Conservation (phyloP, 345 rosid genomes). For the Eucalyptus caleyi region DNA sequence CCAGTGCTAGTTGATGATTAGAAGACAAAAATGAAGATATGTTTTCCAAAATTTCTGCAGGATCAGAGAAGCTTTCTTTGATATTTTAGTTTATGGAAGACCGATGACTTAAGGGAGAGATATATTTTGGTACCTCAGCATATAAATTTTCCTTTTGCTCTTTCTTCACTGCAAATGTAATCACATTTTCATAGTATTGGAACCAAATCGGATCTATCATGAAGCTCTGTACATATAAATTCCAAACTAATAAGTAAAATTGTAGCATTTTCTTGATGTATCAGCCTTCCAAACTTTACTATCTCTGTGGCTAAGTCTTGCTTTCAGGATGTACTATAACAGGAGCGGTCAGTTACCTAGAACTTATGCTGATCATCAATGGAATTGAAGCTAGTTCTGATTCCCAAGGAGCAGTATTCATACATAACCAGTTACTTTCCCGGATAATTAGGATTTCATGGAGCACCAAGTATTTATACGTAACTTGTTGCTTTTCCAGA, state of each 20-base stretch:
- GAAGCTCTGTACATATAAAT: background rate
- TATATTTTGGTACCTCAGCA: background rate
- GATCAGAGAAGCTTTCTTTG: background rate
- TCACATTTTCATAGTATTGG: background rate
- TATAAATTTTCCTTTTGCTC: too few species aligned
- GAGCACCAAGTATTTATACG: background rate
- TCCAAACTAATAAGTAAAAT: background rate
- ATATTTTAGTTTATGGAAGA: background rate
- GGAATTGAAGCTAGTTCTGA: too few species aligned
- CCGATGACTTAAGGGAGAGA: background rate
- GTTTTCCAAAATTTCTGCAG: background rate
- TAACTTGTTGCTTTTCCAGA: too few species aligned
- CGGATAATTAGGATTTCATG: too few species aligned
- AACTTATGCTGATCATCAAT: background rate
- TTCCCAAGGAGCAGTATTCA: too few species aligned
- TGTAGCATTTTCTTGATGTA: background rate
- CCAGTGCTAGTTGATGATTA: background rate
- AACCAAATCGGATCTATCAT: background rate
- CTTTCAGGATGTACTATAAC: background rate
- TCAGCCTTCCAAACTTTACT: background rate
- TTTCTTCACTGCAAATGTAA: background rate
- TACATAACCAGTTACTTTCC: too few species aligned
- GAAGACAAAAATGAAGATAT: background rate
- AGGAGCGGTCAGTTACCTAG: background rate
- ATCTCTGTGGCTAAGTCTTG: background rate